These are phyloP conservation scores for Lipomyces oligophaga DNA, from an alignment of 805 yeast species.

Conservation along the genomic window DNA sequence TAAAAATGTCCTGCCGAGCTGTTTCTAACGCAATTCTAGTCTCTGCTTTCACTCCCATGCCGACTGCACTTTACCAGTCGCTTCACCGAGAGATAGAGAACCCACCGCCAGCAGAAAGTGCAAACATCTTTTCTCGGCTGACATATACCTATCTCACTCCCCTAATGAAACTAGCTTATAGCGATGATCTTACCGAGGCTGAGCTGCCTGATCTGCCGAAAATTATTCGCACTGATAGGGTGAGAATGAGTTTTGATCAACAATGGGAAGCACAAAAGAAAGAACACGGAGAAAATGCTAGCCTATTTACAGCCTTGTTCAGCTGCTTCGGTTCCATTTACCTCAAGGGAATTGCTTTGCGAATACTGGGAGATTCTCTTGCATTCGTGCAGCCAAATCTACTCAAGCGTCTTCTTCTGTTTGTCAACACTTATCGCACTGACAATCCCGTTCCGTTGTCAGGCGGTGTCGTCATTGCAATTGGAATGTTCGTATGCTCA, in stretches of 20 bases:
- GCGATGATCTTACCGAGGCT: constrained; percentile 44
- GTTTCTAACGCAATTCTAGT: constrained; percentile 1
- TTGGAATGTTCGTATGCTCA: constrained; percentile 59
- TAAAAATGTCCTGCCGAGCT: not conserved
- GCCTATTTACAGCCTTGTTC: constrained; percentile 56
- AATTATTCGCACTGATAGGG: constrained; percentile 49
- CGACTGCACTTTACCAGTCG: constrained; percentile 35
- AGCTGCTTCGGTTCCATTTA: constrained; percentile 71
- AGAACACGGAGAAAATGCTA: constrained; percentile 42
- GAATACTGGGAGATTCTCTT: constrained; percentile 64
- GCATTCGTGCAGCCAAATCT: constrained; percentile 83
- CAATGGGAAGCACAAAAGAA: constrained; percentile 59
- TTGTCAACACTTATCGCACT: constrained; percentile 46
- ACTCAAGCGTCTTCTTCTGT: constrained; percentile 59
- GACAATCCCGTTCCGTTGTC: constrained; percentile 46
- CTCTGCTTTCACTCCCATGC: constrained; percentile 35
- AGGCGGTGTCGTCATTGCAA: constrained; percentile 59
- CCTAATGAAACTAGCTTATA: constrained; percentile 74
- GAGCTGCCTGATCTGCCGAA: constrained; percentile 81
- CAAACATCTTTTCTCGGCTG: constrained; percentile 68
- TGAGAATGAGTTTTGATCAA: constrained; percentile 46
- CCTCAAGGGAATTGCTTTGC: constrained; percentile 65
- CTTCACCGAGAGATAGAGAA: constrained; percentile 36
- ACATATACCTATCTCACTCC: constrained; percentile 89
- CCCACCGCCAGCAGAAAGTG: constrained; percentile 43